phyloP scores from a whole-genome alignment of 768 basidiomycete genomes.

The Pholiota microspora region DNA sequence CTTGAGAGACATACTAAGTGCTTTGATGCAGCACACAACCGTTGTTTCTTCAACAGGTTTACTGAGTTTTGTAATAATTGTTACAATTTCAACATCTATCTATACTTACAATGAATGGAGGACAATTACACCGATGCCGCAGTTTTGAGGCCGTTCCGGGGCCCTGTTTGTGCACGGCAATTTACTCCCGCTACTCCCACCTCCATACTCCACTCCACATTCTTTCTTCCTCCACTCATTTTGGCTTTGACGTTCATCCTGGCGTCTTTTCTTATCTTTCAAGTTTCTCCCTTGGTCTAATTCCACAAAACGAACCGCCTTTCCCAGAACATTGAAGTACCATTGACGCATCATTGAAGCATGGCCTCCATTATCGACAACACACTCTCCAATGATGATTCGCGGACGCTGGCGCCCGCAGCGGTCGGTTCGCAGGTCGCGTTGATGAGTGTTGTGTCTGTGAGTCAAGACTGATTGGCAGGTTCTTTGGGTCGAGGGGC shows the following conservation, averaged over 20 bases:
- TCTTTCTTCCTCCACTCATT: constrained; percentile 6
- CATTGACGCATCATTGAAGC: not conserved
- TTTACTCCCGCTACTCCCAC: constrained; percentile 3
- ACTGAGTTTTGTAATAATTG: too few species aligned
- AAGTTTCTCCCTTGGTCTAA: not conserved
- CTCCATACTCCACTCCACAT: constrained; percentile 12
- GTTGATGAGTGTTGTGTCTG: constrained; percentile 72
- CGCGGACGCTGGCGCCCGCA: constrained; percentile 73
- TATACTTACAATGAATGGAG: not conserved
- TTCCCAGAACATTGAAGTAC: not conserved
- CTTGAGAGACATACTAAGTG: too few species aligned
- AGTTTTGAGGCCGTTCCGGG: not conserved
- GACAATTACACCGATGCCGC: not conserved
- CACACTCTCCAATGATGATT: constrained; percentile 36
- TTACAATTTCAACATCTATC: too few species aligned
- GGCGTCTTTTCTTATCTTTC: not conserved
- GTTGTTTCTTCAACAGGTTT: too few species aligned
- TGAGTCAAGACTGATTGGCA: constrained; percentile 32
- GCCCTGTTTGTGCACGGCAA: not conserved
- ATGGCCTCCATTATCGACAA: constrained; percentile 29
- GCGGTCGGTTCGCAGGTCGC: constrained; percentile 78
- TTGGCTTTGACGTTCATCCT: constrained; percentile 7
- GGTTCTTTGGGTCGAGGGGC: not conserved
- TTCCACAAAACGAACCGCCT: not conserved
- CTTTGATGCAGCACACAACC: too few species aligned